Conservation (phyloP, 2,329 filamentous ascomycete species). For the Daldinia eschscholtzii region DNA sequence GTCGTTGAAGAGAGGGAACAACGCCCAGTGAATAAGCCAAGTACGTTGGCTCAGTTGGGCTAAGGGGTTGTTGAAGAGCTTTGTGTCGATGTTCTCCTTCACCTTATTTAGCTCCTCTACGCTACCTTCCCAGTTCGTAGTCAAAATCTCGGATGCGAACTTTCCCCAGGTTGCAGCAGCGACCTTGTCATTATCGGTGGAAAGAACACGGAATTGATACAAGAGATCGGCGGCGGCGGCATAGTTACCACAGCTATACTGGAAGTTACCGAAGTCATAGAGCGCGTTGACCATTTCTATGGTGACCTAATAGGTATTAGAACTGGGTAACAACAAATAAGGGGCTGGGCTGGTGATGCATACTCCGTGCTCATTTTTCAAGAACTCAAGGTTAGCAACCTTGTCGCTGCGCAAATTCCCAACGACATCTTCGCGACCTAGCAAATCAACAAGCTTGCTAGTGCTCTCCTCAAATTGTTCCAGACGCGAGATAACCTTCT, state of each 20-base stretch:
- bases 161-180: slow-evolving; percentile 97
- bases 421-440: slow-evolving; percentile 90
- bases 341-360: slow-evolving; percentile 48
- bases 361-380: slow-evolving; percentile 96
- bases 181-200: slow-evolving; percentile 98
- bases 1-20: slow-evolving; percentile 99
- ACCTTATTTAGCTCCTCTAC: slow-evolving; percentile 93
- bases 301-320: slow-evolving; percentile 71
- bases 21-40: slow-evolving; percentile 97
- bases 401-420: slow-evolving; percentile 95
- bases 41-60: slow-evolving; percentile 96
- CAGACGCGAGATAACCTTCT: slow-evolving; percentile 86
- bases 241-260: slow-evolving; percentile 98
- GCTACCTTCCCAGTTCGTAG: slow-evolving; percentile 92
- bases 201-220: slow-evolving; percentile 97
- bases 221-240: slow-evolving; percentile 89
- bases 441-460: slow-evolving; percentile 85
- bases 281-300: slow-evolving; percentile 95
- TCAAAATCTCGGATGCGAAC: slow-evolving; percentile 94
- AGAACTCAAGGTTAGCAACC: slow-evolving; percentile 96
- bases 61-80: slow-evolving; percentile 95
- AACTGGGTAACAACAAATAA: slow-evolving; percentile 10
- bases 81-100: slow-evolving; percentile 91
- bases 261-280: slow-evolving; percentile 95
- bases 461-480: slow-evolving; percentile 89